A percentile compares a stretch with the other conserved stretches of the same genome.
These are phyloP conservation scores for Penicillium brasilianum DNA, from an alignment of 2,329 filamentous ascomycete genomes.

Conservation along the genomic window DNA sequence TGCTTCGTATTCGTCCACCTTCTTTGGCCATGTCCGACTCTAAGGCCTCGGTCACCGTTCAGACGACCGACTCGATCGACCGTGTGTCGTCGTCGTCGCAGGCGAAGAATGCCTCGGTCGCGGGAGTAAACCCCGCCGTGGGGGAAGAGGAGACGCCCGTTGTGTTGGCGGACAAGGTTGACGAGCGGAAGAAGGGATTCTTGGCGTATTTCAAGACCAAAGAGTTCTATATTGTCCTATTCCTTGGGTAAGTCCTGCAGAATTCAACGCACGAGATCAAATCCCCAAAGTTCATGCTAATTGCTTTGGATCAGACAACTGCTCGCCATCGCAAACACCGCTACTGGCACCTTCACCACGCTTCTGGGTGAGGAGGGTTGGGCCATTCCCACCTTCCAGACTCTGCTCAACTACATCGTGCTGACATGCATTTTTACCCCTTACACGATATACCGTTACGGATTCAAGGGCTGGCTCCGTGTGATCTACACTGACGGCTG, in stretches of 20 bases:
- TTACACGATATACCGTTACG: constrained; percentile 79
- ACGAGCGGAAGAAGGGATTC: constrained; percentile 53
- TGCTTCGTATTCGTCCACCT: constrained; percentile 8
- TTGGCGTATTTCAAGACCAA: constrained; percentile 77
- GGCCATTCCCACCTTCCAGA: constrained; percentile 92
- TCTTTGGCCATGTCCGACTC: constrained; percentile 34
- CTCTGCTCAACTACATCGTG: constrained; percentile 90
- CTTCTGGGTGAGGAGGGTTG: constrained; percentile 72
- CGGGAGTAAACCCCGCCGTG: constrained; percentile 20
- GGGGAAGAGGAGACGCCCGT: constrained; percentile 17
- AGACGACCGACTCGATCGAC: constrained; percentile 21
- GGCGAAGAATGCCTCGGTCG: constrained; percentile 26
- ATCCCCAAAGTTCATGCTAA: not conserved
- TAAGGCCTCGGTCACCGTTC: constrained; percentile 33
- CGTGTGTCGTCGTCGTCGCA: constrained; percentile 22
- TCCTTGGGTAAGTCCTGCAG: constrained; percentile 66
- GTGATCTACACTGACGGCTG: constrained; percentile 76
- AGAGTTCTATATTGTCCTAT: constrained; percentile 85
- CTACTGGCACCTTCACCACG: constrained; percentile 86
- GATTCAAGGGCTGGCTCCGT: constrained; percentile 69
- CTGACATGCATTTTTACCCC: constrained; percentile 81
- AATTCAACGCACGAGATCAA: no score
- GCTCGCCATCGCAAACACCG: constrained; percentile 86
- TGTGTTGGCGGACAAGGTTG: constrained; percentile 45
- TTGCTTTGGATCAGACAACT: constrained; percentile 63